Percentiles rank a stretch among this genome's conserved stretches.
Conservation (phyloP, 2,329 filamentous ascomycete genomes). For the Sphaerostilbella broomeana region DNA sequence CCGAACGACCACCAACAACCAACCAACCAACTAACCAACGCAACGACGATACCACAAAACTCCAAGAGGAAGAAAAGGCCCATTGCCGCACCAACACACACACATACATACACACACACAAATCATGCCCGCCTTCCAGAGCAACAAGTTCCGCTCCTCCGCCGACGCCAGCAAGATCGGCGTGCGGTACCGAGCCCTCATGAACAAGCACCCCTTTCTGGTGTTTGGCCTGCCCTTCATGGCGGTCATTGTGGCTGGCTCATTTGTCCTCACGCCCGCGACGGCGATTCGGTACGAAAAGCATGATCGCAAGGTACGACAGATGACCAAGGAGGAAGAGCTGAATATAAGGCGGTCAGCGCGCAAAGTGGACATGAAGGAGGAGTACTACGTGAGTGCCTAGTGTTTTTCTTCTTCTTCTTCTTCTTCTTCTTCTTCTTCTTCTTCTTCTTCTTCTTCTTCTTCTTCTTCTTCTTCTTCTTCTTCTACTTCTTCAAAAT, state of each 20-base stretch:
- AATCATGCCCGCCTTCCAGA: constrained; percentile 51
- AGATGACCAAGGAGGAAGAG: constrained; percentile 79
- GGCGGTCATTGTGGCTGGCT: constrained; percentile 79
- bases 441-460: too few relatives aligned
- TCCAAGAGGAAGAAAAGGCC: too few relatives aligned
- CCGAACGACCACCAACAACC: too few relatives aligned
- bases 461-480: too few relatives aligned
- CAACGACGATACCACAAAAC: too few relatives aligned
- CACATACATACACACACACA: too few relatives aligned
- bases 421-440: too few relatives aligned
- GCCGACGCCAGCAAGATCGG: constrained; percentile 63
- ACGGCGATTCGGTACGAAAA: constrained; percentile 91
- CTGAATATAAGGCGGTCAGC: constrained; percentile 68
- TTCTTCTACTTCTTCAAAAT: too few relatives aligned
- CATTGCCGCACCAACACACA: too few relatives aligned
- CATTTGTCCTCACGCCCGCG: constrained; percentile 89
- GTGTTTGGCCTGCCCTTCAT: constrained; percentile 94
- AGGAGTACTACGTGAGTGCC: constrained; percentile 76
- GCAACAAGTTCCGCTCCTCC: constrained; percentile 63
- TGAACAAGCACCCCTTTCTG: constrained; percentile 77
- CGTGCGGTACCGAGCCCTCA: constrained; percentile 65
- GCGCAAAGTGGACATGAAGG: constrained; percentile 70
- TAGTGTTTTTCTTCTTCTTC: not conserved
- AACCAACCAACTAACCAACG: too few relatives aligned
- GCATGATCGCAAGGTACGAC: constrained; percentile 81